phyloP scores from a whole-genome alignment of 176 grass and related monocot species.

The Avena sativa region DNA sequence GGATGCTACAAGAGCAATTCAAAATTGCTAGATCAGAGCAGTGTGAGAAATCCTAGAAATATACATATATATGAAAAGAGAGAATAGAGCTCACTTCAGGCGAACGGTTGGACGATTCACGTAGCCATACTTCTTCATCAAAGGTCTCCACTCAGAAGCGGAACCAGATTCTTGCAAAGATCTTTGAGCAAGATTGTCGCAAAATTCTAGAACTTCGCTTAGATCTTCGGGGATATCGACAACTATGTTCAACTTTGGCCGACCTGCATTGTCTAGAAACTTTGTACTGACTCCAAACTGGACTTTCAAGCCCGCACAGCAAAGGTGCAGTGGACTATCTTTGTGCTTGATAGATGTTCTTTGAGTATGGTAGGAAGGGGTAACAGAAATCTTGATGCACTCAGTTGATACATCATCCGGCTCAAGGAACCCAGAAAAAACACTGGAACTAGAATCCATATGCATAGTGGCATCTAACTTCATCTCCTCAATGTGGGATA shows the following conservation, averaged over 20 bases:
- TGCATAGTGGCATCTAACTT: conserved; percentile 56
- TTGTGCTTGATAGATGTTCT: conserved; percentile 59
- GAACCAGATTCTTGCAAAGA: conserved; percentile 67
- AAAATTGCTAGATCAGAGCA: conserved; percentile 24
- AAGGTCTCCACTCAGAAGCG: conserved; percentile 81
- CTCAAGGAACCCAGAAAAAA: conserved; percentile 66
- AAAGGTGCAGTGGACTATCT: conserved; percentile 64
- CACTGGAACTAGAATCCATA: conserved; percentile 56
- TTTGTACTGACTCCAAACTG: conserved; percentile 74
- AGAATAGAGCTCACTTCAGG: conserved; percentile 66
- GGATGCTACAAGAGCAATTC: conserved; percentile 67
- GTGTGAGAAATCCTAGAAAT: background rate
- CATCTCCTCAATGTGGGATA: conserved; percentile 64
- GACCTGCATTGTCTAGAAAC: conserved; percentile 71
- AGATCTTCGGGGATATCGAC: conserved; percentile 76
- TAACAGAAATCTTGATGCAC: conserved; percentile 58
- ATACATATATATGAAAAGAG: background rate
- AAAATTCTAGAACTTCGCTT: conserved; percentile 69
- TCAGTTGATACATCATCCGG: conserved; percentile 59
- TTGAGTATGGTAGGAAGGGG: conserved; percentile 51
- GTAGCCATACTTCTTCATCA: conserved; percentile 72
- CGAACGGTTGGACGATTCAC: conserved; percentile 64
- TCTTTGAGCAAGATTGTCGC: conserved; percentile 63
- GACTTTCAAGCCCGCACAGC: conserved; percentile 55
- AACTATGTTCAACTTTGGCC: conserved; percentile 73